Evolutionary conservation across 257 asterid genomes (phyloP), one percentile per base, ranked within the genome.

Genomic region (Pogostemon cablin): DNA sequence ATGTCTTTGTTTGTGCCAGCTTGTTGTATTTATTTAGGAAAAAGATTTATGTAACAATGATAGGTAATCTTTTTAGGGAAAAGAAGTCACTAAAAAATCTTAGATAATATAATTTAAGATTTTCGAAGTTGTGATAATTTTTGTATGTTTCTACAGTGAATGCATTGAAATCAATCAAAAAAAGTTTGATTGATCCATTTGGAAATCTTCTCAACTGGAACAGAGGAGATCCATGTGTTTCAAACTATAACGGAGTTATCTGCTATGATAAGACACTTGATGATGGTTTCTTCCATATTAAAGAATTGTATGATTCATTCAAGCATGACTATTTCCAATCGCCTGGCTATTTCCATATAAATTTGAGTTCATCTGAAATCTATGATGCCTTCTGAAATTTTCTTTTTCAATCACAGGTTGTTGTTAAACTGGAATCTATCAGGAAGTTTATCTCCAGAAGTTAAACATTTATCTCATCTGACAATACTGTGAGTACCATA

Each of bases 391-490:
- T 37, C 17, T 11, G 32, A 9, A 20, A 32, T 60, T 54, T 75
- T 37, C 15, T 42, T 15, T 40, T 55, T 25, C 32, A 25, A 75
- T 50, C 49, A 74, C 88, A 90, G 96, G 81, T 72, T 75, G 74
- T 76, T 92, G 59, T 62, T 88, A 46, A 66, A 65, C 60, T 77
- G 75, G 88, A 78, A 77, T 66, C 85, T 92, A 34, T 84, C 91
- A 1, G 98, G 98, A 74, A 81, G 48, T 76, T 82, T 92, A 79
- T 86, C 98, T 72, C 88, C 95, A 42, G 95, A 86, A 74, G 81
- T 92, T 73, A 93, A 89, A 57, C 91, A 79, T 76, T 81, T 92
- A 63, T 80, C 96, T 70, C 39, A 82, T 74, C 17, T 90, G 85
- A 46, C 41, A 61, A 88, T 92, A 78, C 69, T 92, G 98, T 92